Evolutionary conservation across 139 green algal genomes (phyloP).

Genomic region (Coelastrella sp.): DNA sequence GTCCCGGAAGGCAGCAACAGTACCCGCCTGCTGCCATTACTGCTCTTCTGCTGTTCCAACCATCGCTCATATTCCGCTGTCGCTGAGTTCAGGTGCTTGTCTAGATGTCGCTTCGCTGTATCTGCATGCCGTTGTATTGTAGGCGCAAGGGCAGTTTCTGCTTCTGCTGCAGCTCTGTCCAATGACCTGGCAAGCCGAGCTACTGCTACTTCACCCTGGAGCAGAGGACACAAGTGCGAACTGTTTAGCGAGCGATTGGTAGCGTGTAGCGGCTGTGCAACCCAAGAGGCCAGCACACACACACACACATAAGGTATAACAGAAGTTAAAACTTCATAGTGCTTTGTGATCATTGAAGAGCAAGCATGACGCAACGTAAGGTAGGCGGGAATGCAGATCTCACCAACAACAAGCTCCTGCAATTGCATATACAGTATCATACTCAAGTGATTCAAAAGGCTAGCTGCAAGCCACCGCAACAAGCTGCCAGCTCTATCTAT

Average conservation of each 20-base stretch:
- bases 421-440: too few relatives aligned
- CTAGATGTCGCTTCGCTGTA: background rate
- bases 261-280: too few relatives aligned
- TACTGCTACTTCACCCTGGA: slow-evolving; percentile 15
- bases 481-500: too few relatives aligned
- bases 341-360: too few relatives aligned
- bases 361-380: too few relatives aligned
- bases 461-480: too few relatives aligned
- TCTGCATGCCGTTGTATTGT: background rate
- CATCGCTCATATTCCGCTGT: background rate
- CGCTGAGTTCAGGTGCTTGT: background rate
- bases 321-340: too few relatives aligned
- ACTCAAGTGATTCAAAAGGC: too few relatives aligned
- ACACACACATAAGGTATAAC: too few relatives aligned
- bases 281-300: too few relatives aligned
- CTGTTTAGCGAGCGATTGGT: background rate
- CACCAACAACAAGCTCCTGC: too few relatives aligned
- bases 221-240: background rate
- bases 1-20: background rate
- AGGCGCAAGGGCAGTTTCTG: background rate
- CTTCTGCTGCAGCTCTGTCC: slow-evolving; percentile 32
- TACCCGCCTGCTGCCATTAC: background rate
- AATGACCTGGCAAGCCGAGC: background rate
- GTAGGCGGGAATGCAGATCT: too few relatives aligned
- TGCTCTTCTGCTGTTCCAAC: slow-evolving; percentile 9